Evolutionary conservation across 2,329 filamentous ascomycete genomes (phyloP).

Genomic region (Cladosporium oxysporum): DNA sequence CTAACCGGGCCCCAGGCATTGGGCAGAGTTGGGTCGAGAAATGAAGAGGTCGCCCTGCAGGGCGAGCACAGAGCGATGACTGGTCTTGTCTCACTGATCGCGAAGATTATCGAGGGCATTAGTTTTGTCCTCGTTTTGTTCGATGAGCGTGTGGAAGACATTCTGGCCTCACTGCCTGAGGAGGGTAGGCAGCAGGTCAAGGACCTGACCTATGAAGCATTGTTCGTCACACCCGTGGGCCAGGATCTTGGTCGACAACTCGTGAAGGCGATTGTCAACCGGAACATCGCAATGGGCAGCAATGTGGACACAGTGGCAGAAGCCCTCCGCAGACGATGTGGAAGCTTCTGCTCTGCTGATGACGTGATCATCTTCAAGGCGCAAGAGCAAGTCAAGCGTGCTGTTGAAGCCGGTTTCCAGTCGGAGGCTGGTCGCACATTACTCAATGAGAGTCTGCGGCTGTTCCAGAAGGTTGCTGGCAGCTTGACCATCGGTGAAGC

Average conservation of each 20-base stretch:
- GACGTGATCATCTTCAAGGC: constrained; percentile 99
- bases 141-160: constrained; percentile 88
- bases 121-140: constrained; percentile 95
- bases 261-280: constrained; percentile 96
- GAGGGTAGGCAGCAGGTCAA: constrained; percentile 67
- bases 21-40: constrained; percentile 73
- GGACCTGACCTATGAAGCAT: constrained; percentile 79
- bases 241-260: constrained; percentile 90
- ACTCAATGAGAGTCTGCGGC: constrained; percentile 81
- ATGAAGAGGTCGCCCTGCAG: constrained; percentile 89
- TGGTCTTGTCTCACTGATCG: constrained; percentile 80
- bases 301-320: constrained; percentile 98
- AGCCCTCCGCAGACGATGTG: constrained; percentile 85
- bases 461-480: constrained; percentile 87
- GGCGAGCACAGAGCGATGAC: constrained; percentile 92
- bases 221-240: constrained; percentile 78
- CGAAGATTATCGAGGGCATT: constrained; percentile 91
- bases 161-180: constrained; percentile 74
- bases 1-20: constrained; percentile 86
- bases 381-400: constrained; percentile 89
- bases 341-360: constrained; percentile 95
- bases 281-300: constrained; percentile 93
- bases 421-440: constrained; percentile 75
- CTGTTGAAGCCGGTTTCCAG: constrained; percentile 74
- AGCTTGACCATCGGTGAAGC: constrained; percentile 64